Conservation (phyloP, 257 asterid species). For the Petunia axillaris region DNA sequence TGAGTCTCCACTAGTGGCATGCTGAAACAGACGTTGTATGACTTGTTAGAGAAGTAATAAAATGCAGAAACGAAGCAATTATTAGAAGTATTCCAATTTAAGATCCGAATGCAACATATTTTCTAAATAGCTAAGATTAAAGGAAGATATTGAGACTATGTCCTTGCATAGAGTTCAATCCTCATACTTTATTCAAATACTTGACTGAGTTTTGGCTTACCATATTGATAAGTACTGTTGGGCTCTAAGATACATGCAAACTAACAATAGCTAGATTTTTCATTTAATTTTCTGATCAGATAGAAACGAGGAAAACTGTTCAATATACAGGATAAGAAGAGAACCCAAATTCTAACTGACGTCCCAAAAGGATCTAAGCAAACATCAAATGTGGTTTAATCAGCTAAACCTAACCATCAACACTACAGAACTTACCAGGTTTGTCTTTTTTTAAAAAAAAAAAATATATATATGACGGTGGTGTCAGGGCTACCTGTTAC, state of each 20-base stretch:
- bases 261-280: too few relatives aligned
- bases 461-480: too few relatives aligned
- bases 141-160: background rate
- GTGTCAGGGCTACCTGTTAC: too few relatives aligned
- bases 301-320: too few relatives aligned
- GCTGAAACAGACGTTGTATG: background rate
- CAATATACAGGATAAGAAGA: background rate
- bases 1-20: background rate
- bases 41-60: constrained; percentile 9
- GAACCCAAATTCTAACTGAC: background rate
- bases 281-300: too few relatives aligned
- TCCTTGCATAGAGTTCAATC: background rate
- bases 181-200: background rate
- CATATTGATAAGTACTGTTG: background rate
- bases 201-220: background rate
- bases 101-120: background rate
- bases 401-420: background rate
- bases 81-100: background rate
- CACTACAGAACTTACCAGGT: background rate
- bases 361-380: background rate
- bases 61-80: background rate
- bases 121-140: background rate
- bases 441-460: background rate
- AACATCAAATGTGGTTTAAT: background rate
- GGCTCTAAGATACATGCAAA: background rate